Base-by-base conservation (phyloP, 2,329 filamentous ascomycete genomes). In the Ophiostoma pallidulum region DNA sequence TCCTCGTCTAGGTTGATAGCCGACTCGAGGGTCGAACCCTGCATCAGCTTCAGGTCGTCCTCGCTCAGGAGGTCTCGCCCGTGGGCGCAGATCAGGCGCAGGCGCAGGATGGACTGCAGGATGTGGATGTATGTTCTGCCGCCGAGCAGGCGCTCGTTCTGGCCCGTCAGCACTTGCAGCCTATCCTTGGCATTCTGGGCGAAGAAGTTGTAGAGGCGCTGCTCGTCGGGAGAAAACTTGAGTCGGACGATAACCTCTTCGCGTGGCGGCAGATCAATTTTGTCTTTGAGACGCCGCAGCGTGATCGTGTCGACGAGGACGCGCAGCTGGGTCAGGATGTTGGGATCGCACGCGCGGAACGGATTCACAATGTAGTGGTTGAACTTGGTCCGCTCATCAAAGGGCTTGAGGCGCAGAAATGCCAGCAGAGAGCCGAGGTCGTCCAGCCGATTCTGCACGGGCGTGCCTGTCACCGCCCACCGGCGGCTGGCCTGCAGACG, bases 401-500 rank as follows among this genome's bases (percentile, higher is more conserved):
- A 97, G 0, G 91, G 91, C 57, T 81, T 80, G 13, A 97, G 71
- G 13, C 85, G 80, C 36, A 97, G 70, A 59, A 97, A 97, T 28
- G 83, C 86, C 50, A 95, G 80, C 3, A 97, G 71, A 1, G 91
- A 86, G 13, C 87, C 86, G 19, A 97, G 73, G 62, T 98, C 92
- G 54, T 94, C 89, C 3, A 97, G 73, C 4, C 86, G 82, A 60
- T 98, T 98, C 64, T 97, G 91, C 8, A 97, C 86, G 0, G 90
- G 92, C 0, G 92, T 97, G 47, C 91, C 92, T 0, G 92, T 97
- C n/a, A 97, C 87, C 3, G 90, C 91, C 92, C 92, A 98, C 29
- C 90, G 82, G 28, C 90, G 80, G 59, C 86, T 77, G 2, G 89
- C 86, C 51, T 85, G 75, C 3, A 97, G 71, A 18, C 79, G 77